Conservation (phyloP, 139 green algal species). For the Mychonastes homosphaera region DNA sequence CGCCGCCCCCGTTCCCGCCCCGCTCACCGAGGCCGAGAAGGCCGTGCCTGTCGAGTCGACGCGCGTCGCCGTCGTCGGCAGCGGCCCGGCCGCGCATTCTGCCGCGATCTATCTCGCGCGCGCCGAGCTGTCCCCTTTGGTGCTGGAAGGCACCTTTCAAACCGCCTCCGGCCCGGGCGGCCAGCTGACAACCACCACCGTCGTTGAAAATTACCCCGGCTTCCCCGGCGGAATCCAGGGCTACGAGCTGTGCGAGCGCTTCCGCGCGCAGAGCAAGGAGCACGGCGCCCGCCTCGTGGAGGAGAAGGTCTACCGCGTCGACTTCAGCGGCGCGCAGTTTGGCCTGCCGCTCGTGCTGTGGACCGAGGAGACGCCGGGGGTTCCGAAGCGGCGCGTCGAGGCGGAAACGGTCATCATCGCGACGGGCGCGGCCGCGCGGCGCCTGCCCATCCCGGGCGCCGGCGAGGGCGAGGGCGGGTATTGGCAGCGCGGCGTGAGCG, state of each 20-base stretch:
- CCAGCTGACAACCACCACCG: constrained; percentile 67
- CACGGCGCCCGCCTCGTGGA: constrained; percentile 62
- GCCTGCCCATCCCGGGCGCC: constrained; percentile 43
- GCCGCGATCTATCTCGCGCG: constrained; percentile 50
- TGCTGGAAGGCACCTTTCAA: constrained; percentile 68
- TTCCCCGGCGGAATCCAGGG: constrained; percentile 55
- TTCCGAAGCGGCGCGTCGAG: too few species aligned
- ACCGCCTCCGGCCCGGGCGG: constrained; percentile 73
- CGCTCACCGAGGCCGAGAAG: too few species aligned
- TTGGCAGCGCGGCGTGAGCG: constrained; percentile 69
- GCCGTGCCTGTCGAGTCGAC: too few species aligned
- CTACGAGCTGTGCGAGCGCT: constrained; percentile 54
- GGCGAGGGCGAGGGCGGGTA: constrained; percentile 21
- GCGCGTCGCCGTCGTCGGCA: constrained; percentile 71
- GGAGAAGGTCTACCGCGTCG: constrained; percentile 50
- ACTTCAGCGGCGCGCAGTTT: constrained; percentile 31
- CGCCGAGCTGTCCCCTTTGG: constrained; percentile 64
- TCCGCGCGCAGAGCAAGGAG: constrained; percentile 44
- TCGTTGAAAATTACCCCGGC: constrained; percentile 78
- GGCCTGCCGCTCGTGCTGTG: constrained; percentile 13
- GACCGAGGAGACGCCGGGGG: constrained; percentile 17
- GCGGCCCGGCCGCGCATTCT: constrained; percentile 75
- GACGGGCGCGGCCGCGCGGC: constrained; percentile 42
- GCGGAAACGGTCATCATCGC: constrained; percentile 58
- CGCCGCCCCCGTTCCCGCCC: too few species aligned